Evolutionary conservation across 345 rosid genomes (phyloP), one percentile per base, ranked within the genome.

Genomic region (Populus euphratica): DNA sequence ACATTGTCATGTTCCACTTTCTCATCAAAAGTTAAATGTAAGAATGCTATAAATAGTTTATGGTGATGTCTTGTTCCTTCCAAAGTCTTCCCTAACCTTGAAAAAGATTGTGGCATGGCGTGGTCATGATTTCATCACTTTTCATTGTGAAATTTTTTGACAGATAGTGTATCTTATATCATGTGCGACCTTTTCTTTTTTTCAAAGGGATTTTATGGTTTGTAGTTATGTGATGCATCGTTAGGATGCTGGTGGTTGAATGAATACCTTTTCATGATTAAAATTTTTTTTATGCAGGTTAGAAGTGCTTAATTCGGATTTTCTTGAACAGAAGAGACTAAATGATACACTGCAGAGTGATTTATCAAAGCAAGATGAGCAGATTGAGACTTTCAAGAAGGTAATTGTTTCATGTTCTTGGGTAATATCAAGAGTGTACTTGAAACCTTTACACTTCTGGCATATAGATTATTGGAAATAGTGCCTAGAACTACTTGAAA

Each of bases 241-340:
- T 59, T n/a, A 23, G 25, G 74, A 68, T 44, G 21, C 64, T 9
- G 12, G n/a, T 76, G 12, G n/a, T 76, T 61, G 43, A 71, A 39
- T 61, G 38, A 49, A 59, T 59, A 59, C 64, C 33, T 18, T 70
- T 59, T 25, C 35, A 75, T 18, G 38, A 79, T 75, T 63, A 21
- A 73, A 70, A 54, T 18, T 44, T 76, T 76, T 72, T 39, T 73
- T 43, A 44, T 72, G 59, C 88, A 96, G 99, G 88, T 80, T 91
- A 76, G 96, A 93, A 81, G 96, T 82, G 81, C 90, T 92, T 73
- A 79, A 78, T 76, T 83, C 89, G 68, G 88, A 88, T 66, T 87
- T 84, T 82, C 83, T 89, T 83, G 87, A 88, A 69, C 89, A 86
- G 75, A 87, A 89, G 89, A 87, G 84, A 78, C 75, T 79, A 50